Conservation (phyloP, 257 asterid genomes). For the Linderniella brevidens region DNA sequence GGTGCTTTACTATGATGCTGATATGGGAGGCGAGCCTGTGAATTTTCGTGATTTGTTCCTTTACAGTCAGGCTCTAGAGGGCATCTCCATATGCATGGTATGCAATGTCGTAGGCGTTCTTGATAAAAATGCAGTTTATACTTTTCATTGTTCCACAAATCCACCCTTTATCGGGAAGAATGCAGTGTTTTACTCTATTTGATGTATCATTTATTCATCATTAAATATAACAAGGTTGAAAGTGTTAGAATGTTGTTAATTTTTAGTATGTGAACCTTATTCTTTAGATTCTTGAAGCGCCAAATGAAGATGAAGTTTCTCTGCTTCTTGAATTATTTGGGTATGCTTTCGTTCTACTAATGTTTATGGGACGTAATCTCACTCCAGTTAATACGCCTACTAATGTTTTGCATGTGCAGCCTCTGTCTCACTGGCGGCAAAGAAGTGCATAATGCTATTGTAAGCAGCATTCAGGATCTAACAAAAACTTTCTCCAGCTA, state of each 20-base stretch:
- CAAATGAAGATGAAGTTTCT: constrained; percentile 84
- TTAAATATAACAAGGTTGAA: background rate
- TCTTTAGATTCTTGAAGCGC: constrained; percentile 82
- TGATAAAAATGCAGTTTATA: background rate
- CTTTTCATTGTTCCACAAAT: background rate
- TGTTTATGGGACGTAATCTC: background rate
- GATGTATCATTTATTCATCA: background rate
- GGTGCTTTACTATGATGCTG: constrained; percentile 77
- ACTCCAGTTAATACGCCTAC: background rate
- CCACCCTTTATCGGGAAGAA: too few species aligned
- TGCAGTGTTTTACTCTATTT: too few species aligned
- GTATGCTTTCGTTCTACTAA: constrained; percentile 48
- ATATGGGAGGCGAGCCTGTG: constrained; percentile 9
- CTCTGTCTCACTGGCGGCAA: constrained; percentile 85
- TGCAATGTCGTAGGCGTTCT: constrained; percentile 4
- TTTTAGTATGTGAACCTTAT: constrained; percentile 14
- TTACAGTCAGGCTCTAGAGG: constrained; percentile 36
- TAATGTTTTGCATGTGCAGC: constrained; percentile 27
- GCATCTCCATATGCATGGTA: constrained; percentile 87
- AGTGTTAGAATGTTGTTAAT: constrained; percentile 8
- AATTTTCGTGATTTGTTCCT: constrained; percentile 5
- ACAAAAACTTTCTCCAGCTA: constrained; percentile 78
- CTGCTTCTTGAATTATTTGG: constrained; percentile 74
- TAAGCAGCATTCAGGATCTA: constrained; percentile 95
- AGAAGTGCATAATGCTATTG: constrained; percentile 85